A percentile compares a stretch with the other conserved stretches of the same genome.
Evolutionary conservation across 352 stramenopile species (phyloP).

Genomic region (Elongisporangium anandrum): DNA sequence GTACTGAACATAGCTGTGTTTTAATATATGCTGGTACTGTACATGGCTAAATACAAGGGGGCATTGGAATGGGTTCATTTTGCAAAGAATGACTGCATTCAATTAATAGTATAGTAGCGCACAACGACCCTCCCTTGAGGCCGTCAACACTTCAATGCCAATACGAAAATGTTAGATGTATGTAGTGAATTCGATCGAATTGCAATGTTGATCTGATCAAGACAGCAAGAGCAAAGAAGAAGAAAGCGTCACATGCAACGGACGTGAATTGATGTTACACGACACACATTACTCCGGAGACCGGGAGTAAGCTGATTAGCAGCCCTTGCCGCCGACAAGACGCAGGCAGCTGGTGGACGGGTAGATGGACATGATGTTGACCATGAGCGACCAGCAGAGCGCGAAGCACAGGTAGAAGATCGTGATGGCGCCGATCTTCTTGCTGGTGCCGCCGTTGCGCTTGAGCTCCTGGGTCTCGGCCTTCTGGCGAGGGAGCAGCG

Average conservation of each 20-base stretch:
- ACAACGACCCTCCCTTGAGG: too few relatives aligned
- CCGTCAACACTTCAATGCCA: too few relatives aligned
- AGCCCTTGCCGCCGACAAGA: constrained; percentile 18
- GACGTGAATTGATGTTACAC: not conserved
- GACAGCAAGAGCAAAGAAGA: too few relatives aligned
- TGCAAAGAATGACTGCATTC: too few relatives aligned
- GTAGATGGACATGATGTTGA: constrained; percentile 26
- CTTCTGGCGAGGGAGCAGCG: constrained; percentile 40
- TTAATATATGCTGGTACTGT: too few relatives aligned
- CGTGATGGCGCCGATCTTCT: constrained; percentile 25
- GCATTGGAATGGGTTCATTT: too few relatives aligned
- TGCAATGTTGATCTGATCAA: too few relatives aligned
- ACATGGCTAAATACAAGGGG: too few relatives aligned
- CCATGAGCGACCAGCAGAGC: constrained; percentile 20
- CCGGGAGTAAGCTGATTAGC: not conserved
- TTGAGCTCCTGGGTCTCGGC: constrained; percentile 35
- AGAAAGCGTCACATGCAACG: not conserved
- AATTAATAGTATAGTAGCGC: too few relatives aligned
- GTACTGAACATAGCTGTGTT: too few relatives aligned
- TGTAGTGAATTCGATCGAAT: too few relatives aligned
- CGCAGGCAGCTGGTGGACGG: constrained; percentile 16
- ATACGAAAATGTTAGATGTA: too few relatives aligned
- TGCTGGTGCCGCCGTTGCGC: constrained; percentile 24
- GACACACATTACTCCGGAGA: not conserved
- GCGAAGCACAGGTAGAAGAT: constrained; percentile 21